Base-by-base conservation (phyloP, 2,329 filamentous ascomycete genomes). In the Pseudomassariella vexata region DNA sequence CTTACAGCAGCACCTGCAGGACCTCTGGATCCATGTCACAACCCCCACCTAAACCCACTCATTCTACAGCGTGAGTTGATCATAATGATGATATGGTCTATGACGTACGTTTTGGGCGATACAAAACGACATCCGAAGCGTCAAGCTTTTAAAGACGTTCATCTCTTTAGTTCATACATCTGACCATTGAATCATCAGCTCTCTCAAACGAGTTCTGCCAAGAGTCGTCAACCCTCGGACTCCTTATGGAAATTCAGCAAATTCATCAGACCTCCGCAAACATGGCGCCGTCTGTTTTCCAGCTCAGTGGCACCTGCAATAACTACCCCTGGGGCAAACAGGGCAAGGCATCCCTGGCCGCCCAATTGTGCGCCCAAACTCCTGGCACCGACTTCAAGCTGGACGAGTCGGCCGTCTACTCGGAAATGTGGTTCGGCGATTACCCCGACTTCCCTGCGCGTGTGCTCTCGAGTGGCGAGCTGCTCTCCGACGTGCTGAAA, bases 401-500 rank as follows among this genome's bases (percentile, higher is more conserved):
- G 29, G 68, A 86, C 15, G 72, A 84, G 34, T 63, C 68, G 36
- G 68, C 76, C 44, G 57, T 64, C 6, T 88, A 88, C 49, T 66
- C 66, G 1, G 66, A 70, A 70, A 76, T 82, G 69, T 87, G 82
- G 82, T 82, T 87, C 64, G 82, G 81, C 4, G 85, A 83, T 26
- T 86, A 88, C 49, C 81, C 82, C 1, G 75, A 76, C 23, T 71
- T 81, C 17, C 82, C 82, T 0, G 82, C 79, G 2, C 73, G 75
- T 33, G 63, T 83, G 2, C 59, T 82, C 11, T 61, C 65, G 15
- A 80, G 73, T 0, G 77, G 75, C 18, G 73, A 85, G 50, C 62
- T 72, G 18, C 69, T 89, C 2, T 70, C 76, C 40, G 70, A 82
- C 15, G 70, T 83, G 11, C 59, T 88, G 19, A 68, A 82, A 41